phyloP scores from a whole-genome alignment of 116 monocot species.

The Trichopus zeylanicus region DNA sequence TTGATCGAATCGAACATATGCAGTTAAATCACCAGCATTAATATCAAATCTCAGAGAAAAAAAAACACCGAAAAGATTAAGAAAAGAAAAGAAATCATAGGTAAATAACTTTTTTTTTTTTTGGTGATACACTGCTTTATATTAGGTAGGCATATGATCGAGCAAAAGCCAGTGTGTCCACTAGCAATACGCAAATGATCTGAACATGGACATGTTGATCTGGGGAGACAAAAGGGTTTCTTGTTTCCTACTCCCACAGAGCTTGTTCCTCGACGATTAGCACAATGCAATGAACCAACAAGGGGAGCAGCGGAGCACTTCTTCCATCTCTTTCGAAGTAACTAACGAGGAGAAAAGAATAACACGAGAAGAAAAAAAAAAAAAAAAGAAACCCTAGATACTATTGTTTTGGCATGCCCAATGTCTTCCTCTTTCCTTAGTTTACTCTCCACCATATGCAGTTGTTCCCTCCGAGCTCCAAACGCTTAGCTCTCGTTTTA shows the following conservation, averaged over 20 bases:
- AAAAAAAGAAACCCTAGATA: slow-evolving; percentile 1
- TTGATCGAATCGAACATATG: no score
- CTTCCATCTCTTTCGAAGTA: no score
- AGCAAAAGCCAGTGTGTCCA: background rate
- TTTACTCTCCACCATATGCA: background rate
- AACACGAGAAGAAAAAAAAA: background rate
- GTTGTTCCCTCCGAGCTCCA: background rate
- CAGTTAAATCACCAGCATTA: no score
- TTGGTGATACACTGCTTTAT: no score
- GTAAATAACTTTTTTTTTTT: background rate
- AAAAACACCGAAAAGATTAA: background rate
- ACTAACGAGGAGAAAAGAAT: no score
- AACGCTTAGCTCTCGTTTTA: background rate
- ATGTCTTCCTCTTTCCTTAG: background rate
- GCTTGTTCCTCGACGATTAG: background rate
- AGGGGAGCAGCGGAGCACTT: background rate
- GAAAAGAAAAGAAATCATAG: background rate
- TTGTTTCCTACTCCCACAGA: no score
- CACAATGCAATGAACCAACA: slow-evolving; percentile 2
- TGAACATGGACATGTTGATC: slow-evolving; percentile 1
- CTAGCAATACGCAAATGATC: background rate
- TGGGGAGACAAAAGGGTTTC: background rate
- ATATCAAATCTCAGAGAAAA: no score
- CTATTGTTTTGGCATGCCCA: background rate
- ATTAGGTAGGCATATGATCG: background rate